phyloP scores from a whole-genome alignment of 345 rosid genomes.

The Eucalyptus globulus region DNA sequence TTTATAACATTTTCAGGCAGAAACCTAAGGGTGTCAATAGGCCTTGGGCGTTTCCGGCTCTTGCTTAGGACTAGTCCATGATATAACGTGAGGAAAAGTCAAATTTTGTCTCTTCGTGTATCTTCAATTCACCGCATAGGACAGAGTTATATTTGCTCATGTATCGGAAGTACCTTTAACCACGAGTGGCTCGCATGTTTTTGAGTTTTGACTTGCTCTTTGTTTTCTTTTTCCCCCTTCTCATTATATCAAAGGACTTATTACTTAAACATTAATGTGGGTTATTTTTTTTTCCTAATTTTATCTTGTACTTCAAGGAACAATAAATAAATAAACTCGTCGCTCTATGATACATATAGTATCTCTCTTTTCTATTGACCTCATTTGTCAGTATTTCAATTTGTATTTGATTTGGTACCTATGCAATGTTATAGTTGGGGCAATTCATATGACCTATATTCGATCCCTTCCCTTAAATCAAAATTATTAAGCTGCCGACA shows the following conservation, averaged over 20 bases:
- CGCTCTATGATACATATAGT: not conserved
- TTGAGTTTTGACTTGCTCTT: not conserved
- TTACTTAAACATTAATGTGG: not conserved
- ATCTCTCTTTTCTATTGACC: not conserved
- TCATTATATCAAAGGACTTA: not conserved
- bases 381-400: not conserved
- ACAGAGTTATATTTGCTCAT: not conserved
- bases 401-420: not conserved
- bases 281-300: not conserved
- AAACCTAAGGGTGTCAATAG: not conserved
- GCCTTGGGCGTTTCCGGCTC: not conserved
- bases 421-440: too few species aligned
- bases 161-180: not conserved
- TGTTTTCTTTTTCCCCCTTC: not conserved
- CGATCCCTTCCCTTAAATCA: too few species aligned
- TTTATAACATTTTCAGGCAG: not conserved
- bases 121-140: not conserved
- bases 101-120: not conserved
- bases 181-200: not conserved
- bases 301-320: not conserved
- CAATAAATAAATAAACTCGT: not conserved
- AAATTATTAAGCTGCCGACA: too few species aligned
- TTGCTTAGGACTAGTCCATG: not conserved
- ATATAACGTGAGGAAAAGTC: not conserved
- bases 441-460: too few species aligned